A percentile compares a stretch with the other conserved stretches of the same genome.
These are phyloP conservation scores for Fraxinus excelsior DNA, from an alignment of 257 asterid species.

Conservation along the genomic window DNA sequence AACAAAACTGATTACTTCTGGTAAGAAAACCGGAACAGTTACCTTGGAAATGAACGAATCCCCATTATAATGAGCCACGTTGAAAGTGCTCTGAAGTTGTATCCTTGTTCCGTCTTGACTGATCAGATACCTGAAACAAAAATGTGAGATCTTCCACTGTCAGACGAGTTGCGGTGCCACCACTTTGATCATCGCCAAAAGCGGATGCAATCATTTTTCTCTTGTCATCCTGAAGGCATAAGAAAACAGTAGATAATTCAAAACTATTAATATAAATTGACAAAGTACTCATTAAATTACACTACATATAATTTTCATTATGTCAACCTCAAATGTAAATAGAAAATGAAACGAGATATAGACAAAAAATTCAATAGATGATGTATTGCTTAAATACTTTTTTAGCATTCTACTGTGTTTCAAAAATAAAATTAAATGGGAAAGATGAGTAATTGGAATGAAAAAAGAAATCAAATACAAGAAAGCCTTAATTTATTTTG, in stretches of 20 bases:
- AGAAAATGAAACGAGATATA: background rate
- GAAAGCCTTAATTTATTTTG: background rate
- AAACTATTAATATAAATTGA: background rate
- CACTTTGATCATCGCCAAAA: slow-evolving; percentile 89
- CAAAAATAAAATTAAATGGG: background rate
- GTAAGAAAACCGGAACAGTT: slow-evolving; percentile 16
- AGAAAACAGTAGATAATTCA: background rate
- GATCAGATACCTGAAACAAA: slow-evolving; percentile 53
- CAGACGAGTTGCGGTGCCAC: slow-evolving; percentile 64
- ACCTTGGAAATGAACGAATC: background rate
- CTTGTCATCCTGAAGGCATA: slow-evolving; percentile 75
- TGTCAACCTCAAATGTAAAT: background rate
- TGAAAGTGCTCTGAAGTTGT: background rate
- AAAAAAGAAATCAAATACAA: background rate
- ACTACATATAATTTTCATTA: no score
- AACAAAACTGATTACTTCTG: slow-evolving; percentile 32
- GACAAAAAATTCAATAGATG: background rate
- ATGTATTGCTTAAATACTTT: background rate
- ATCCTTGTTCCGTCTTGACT: slow-evolving; percentile 27
- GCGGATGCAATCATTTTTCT: slow-evolving; percentile 98
- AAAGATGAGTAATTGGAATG: background rate
- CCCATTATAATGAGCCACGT: background rate
- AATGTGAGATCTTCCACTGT: slow-evolving; percentile 73
- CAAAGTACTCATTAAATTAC: background rate
- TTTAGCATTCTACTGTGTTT: background rate